A percentile compares a stretch with the other conserved stretches of the same genome.
phyloP scores from a whole-genome alignment of 2,329 filamentous ascomycete species.

The Neofusicoccum laricinum region DNA sequence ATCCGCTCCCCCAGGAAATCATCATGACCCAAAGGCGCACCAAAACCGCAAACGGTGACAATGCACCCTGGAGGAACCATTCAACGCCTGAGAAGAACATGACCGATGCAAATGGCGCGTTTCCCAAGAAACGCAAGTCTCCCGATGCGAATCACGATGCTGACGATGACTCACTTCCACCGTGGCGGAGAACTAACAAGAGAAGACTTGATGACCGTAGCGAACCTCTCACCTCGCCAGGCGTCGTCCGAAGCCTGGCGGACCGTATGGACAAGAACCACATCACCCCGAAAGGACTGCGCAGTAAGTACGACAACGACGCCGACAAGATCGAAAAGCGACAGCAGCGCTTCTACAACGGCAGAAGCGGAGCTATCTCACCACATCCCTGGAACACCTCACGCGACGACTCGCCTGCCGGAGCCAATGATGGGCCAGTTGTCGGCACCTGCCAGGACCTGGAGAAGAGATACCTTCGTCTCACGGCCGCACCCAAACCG shows the following conservation, averaged over 20 bases:
- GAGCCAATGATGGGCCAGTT: conserved; percentile 62
- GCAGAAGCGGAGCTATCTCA: conserved; percentile 52
- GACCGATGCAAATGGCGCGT: conserved; percentile 3
- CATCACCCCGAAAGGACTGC: conserved; percentile 21
- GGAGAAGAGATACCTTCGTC: conserved; percentile 91
- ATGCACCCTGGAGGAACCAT: conserved; percentile 26
- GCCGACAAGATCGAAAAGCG: conserved; percentile 90
- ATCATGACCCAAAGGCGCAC: conserved; percentile 65
- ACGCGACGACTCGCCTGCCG: conserved; percentile 46
- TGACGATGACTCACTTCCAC: conserved; percentile 53
- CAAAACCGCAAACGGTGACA: conserved; percentile 38
- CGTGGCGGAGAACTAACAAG: conserved; percentile 73
- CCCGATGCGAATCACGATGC: conserved; percentile 51
- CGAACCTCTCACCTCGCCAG: conserved; percentile 7
- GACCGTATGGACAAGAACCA: conserved; percentile 46
- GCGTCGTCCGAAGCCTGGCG: conserved; percentile 33
- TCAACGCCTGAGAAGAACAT: conserved; percentile 20
- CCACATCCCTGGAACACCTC: conserved; percentile 46
- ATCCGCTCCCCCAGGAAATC: conserved; percentile 82
- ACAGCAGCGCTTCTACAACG: conserved; percentile 75
- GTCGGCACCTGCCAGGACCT: conserved; percentile 79
- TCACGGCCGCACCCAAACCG: conserved; percentile 85
- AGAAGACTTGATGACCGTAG: conserved; percentile 65
- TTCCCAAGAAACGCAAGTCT: conserved; percentile 77
- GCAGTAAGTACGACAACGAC: conserved; percentile 86